phyloP scores from a whole-genome alignment of 2,329 filamentous ascomycete species.

The Cryphonectria parasitica region DNA sequence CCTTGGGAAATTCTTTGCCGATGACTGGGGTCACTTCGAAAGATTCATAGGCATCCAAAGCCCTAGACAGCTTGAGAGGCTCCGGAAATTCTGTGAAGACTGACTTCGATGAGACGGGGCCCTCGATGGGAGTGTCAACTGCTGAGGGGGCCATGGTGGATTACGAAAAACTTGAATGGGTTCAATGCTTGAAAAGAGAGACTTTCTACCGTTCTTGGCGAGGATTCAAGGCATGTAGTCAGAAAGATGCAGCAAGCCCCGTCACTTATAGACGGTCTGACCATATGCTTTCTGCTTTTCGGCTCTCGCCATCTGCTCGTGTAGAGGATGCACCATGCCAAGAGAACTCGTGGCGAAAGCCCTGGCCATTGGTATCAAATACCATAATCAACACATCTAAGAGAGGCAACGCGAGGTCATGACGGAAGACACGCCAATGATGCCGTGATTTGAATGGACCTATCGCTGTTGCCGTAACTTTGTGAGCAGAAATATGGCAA shows the following conservation, averaged over 20 bases:
- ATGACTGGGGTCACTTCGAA: constrained; percentile 66
- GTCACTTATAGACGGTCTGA: background rate
- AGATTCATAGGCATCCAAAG: constrained; percentile 54
- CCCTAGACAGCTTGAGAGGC: constrained; percentile 55
- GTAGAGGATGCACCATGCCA: background rate
- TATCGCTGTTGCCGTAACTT: background rate
- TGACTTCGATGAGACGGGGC: constrained; percentile 25
- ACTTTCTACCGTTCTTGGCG: no score
- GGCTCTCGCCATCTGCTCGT: background rate
- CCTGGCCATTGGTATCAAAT: background rate
- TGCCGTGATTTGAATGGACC: constrained; percentile 8
- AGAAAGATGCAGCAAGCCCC: background rate
- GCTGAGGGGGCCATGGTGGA: constrained; percentile 34
- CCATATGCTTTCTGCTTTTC: background rate
- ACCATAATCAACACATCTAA: background rate
- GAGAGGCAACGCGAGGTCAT: background rate
- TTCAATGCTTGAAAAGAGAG: no score
- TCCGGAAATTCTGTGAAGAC: constrained; percentile 30
- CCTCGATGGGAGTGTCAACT: constrained; percentile 26
- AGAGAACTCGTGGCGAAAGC: background rate
- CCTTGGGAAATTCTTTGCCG: constrained; percentile 62
- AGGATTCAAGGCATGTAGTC: background rate
- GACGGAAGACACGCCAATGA: background rate
- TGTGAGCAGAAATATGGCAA: background rate
- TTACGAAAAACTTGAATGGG: background rate